phyloP scores from a whole-genome alignment of 306 rosid species.

The Malus sieversii region DNA sequence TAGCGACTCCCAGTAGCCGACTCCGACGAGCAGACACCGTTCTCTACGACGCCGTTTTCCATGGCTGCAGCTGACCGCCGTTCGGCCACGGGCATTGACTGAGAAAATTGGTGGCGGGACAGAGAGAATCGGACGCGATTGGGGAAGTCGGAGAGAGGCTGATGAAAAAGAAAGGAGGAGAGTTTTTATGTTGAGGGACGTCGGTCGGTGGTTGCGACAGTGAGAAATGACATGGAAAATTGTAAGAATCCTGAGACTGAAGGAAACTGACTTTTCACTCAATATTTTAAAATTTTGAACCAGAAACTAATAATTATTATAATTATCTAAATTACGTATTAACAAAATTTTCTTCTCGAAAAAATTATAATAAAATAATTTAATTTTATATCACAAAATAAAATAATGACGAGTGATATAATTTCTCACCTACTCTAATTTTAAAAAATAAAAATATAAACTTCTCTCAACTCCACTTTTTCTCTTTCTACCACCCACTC shows the following conservation, averaged over 20 bases:
- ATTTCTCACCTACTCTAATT: too few relatives aligned
- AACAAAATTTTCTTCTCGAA: too few relatives aligned
- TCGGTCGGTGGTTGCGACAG: not conserved
- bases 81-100: not conserved
- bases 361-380: too few relatives aligned
- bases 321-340: rapidly evolving
- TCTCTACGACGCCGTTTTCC: constrained; percentile 44
- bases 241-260: not conserved
- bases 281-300: not conserved
- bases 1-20: constrained; percentile 54
- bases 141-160: constrained; percentile 15
- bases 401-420: too few relatives aligned
- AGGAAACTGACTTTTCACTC: not conserved
- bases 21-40: constrained; percentile 54
- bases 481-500: too few relatives aligned
- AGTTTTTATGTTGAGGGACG: not conserved
- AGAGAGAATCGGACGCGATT: not conserved
- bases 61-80: constrained; percentile 10
- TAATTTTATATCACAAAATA: too few relatives aligned
- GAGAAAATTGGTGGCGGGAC: not conserved
- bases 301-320: too few relatives aligned
- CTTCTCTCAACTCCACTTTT: too few relatives aligned
- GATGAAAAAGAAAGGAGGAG: constrained; percentile 7
- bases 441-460: too few relatives aligned
- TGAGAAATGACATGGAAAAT: too few relatives aligned